A percentile compares a stretch with the other conserved stretches of the same genome.
These are phyloP conservation scores for Cladophialophora carrionii DNA, from an alignment of 2,329 filamentous ascomycete species.

Conservation along the genomic window DNA sequence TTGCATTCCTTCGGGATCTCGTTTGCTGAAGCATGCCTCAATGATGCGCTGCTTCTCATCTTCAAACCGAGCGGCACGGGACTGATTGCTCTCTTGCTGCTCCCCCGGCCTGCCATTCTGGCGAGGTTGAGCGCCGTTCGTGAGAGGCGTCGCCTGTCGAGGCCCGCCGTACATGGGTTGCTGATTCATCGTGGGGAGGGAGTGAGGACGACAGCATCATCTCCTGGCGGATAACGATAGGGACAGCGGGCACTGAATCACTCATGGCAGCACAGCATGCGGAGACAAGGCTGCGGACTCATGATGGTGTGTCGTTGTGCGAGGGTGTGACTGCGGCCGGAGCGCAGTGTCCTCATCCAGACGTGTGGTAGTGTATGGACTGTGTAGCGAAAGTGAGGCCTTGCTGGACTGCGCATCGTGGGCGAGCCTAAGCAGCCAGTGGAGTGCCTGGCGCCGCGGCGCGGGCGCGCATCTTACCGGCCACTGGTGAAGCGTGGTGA, in stretches of 20 bases:
- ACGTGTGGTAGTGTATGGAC: background rate
- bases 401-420: background rate
- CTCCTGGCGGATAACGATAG: conserved; percentile 18
- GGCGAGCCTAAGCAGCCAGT: conserved; percentile 5
- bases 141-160: conserved; percentile 26
- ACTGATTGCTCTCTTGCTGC: conserved; percentile 37
- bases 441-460: background rate
- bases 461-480: background rate
- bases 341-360: conserved; percentile 3
- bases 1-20: conserved; percentile 80
- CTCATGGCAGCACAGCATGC: conserved; percentile 7
- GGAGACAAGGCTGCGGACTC: background rate
- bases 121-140: conserved; percentile 24
- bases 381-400: conserved; percentile 1
- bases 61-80: conserved; percentile 82
- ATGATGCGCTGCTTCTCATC: conserved; percentile 95
- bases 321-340: conserved; percentile 1
- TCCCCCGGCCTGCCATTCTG: conserved; percentile 15
- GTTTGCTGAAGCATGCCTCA: conserved; percentile 90
- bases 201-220: conserved; percentile 25
- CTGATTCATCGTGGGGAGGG: conserved; percentile 29
- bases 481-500: background rate
- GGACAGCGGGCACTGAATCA: conserved; percentile 2
- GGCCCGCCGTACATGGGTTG: conserved; percentile 26
- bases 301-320: background rate